Evolutionary conservation across 305 asterid genomes (phyloP), one percentile per base, ranked within the genome.

Genomic region (Stenogyne calaminthoides): DNA sequence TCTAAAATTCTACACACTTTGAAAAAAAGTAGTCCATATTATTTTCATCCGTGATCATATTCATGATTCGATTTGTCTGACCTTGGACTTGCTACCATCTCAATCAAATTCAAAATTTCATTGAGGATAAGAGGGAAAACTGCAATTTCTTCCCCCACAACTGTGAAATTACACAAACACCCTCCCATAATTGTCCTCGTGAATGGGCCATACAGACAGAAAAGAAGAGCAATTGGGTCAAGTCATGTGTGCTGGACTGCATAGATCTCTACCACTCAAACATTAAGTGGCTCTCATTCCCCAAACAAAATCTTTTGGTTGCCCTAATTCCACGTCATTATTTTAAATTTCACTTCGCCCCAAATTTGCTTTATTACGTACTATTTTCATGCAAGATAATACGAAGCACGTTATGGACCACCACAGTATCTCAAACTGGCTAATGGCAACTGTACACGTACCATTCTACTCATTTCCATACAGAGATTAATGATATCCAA

Each of bases 361-460:
- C 19, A 65, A 4, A 6, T 14, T 47, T 62, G 54, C 71, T 51
- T 49, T 61, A 59, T n/a, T 29, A 14, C 20, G 73, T 71, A 36
- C 69, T 34, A 8, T 40, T 37, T 77, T 70, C 68, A 32, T 70
- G 76, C 80, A 72, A 69, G 80, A 78, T 84, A 76, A 77, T 25
- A 32, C 36, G 3, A 25, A 22, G 66, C 80, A 76, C 49, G 51
- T 39, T 42, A 78, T 77, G 79, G 88, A 82, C 73, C 77, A 12
- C 34, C 12, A 40, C 69, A 3, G 83, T 37, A 87, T 89, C 89
- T 56, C 1, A 37, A 9, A 20, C 9, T 14, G 15, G 12, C 93
- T 19, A 86, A 83, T 88, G 5, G 20, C 0, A 4, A 4, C 1
- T 16, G 4, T 56, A 75, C 91, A 83, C 88, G 83, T 86, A 9